These are phyloP conservation scores for Fragilaria crotonensis DNA, from an alignment of 108 stramenopile species.

Conservation along the genomic window DNA sequence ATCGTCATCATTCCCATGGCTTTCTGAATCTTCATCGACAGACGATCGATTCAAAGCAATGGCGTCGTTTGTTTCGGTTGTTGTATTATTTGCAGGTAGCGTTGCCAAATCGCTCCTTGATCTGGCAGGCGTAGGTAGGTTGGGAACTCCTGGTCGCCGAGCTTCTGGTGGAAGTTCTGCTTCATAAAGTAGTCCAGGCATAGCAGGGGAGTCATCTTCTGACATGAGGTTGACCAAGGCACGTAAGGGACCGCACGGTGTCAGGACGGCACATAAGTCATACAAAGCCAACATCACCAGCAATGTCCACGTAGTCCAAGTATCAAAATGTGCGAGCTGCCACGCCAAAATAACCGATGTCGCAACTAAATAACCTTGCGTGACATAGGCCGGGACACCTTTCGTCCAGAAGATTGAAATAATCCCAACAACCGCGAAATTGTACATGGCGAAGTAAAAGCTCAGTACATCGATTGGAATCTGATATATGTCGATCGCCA, in stretches of 20 bases:
- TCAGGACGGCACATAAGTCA: conserved; percentile 95
- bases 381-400: conserved; percentile 79
- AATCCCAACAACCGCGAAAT: conserved; percentile 93
- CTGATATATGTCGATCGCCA: conserved; percentile 77
- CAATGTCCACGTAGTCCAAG: conserved; percentile 91
- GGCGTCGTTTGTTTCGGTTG: background rate
- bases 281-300: conserved; percentile 93
- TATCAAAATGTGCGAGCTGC: conserved; percentile 89
- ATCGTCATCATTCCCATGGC: background rate
- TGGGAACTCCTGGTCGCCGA: conserved; percentile 43
- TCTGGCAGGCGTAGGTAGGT: background rate
- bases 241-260: conserved; percentile 91
- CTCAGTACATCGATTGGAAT: conserved; percentile 86
- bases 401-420: conserved; percentile 86
- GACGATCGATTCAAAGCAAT: conserved; percentile 16
- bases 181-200: conserved; percentile 97
- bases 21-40: background rate
- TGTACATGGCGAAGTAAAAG: conserved; percentile 71
- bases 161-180: conserved; percentile 80
- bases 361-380: conserved; percentile 86
- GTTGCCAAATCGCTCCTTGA: background rate
- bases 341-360: conserved; percentile 94
- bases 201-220: conserved; percentile 83
- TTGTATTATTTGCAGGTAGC: background rate
- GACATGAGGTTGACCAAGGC: conserved; percentile 87